These are phyloP conservation scores for Rhamnella rubrinervis DNA, from an alignment of 331 rosid species.

Conservation along the genomic window DNA sequence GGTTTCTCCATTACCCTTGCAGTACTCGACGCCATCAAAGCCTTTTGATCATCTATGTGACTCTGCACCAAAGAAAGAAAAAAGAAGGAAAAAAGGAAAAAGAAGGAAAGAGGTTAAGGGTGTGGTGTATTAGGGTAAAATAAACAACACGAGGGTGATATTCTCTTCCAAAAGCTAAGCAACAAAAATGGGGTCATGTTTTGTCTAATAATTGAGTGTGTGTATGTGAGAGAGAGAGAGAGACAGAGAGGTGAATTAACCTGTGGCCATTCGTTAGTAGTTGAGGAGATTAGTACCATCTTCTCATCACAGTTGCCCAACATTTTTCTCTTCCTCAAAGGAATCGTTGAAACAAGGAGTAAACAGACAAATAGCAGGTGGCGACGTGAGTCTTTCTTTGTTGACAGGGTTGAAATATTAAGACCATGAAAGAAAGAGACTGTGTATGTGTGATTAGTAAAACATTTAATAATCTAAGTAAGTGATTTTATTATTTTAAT, in stretches of 20 bases:
- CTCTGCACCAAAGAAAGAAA: slow-evolving; percentile 14
- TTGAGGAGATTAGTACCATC: slow-evolving; percentile 57
- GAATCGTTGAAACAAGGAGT: slow-evolving; percentile 66
- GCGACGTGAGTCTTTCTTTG: slow-evolving; percentile 43
- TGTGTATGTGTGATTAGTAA: not conserved
- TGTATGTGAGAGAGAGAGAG: slow-evolving; percentile 21
- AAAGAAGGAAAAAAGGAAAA: not conserved
- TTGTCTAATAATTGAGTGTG: slow-evolving; percentile 68
- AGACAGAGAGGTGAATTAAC: slow-evolving; percentile 35
- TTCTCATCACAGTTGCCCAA: slow-evolving; percentile 56
- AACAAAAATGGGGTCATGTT: slow-evolving; percentile 68
- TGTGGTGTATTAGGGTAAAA: slow-evolving; percentile 52
- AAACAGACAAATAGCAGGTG: slow-evolving; percentile 76
- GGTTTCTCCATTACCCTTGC: slow-evolving; percentile 54
- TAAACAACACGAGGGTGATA: slow-evolving; percentile 45
- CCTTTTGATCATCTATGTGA: slow-evolving; percentile 51
- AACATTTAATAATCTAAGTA: not conserved
- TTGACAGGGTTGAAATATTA: slow-evolving; percentile 42
- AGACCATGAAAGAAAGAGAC: slow-evolving; percentile 10
- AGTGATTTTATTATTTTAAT: slow-evolving; percentile 10
- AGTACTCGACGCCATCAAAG: slow-evolving; percentile 44
- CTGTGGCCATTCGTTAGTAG: slow-evolving; percentile 79
- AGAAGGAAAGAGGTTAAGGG: slow-evolving; percentile 30
- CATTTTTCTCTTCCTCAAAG: slow-evolving; percentile 42
- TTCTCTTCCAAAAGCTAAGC: slow-evolving; percentile 75